These are phyloP conservation scores for Suhomyces kilbournensis DNA, from an alignment of 805 yeast species.

Conservation along the genomic window DNA sequence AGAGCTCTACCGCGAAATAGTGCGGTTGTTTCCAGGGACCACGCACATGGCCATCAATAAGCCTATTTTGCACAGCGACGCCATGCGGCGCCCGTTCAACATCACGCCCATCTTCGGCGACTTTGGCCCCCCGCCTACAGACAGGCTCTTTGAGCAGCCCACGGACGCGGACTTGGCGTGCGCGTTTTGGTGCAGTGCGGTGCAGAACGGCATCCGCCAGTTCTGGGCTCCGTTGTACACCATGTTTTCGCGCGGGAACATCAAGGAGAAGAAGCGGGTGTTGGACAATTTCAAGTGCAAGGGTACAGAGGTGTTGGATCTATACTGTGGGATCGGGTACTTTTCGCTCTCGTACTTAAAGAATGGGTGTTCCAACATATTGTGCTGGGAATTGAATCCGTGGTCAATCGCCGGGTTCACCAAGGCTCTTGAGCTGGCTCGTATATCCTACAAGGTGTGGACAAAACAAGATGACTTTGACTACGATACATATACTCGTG, in stretches of 20 bases:
- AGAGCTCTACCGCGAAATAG: background rate
- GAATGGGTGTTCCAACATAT: slow-evolving; percentile 48
- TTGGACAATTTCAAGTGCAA: slow-evolving; percentile 40
- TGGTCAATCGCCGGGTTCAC: slow-evolving; percentile 77
- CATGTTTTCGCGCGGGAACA: slow-evolving; percentile 86
- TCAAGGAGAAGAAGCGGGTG: slow-evolving; percentile 73
- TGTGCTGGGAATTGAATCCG: slow-evolving; percentile 82
- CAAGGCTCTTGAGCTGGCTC: slow-evolving; percentile 51
- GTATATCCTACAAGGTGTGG: slow-evolving; percentile 35
- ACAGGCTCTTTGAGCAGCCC: slow-evolving; percentile 16
- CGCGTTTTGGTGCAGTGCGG: slow-evolving; percentile 69
- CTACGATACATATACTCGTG: slow-evolving; percentile 16
- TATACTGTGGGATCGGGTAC: slow-evolving; percentile 86
- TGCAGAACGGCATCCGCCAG: slow-evolving; percentile 74
- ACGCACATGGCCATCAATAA: slow-evolving; percentile 71
- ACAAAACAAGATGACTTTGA: slow-evolving; percentile 26
- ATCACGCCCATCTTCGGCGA: slow-evolving; percentile 61
- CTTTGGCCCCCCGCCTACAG: slow-evolving; percentile 49
- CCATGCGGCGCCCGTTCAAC: slow-evolving; percentile 63
- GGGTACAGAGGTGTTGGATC: slow-evolving; percentile 53
- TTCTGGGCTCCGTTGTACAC: slow-evolving; percentile 83
- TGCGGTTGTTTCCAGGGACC: slow-evolving; percentile 12
- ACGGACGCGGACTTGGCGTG: slow-evolving; percentile 36
- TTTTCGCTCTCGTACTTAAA: slow-evolving; percentile 67
- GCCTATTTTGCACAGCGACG: slow-evolving; percentile 58